These are phyloP conservation scores for Tricholoma sp. DNA, from an alignment of 768 basidiomycete species.

Conservation along the genomic window DNA sequence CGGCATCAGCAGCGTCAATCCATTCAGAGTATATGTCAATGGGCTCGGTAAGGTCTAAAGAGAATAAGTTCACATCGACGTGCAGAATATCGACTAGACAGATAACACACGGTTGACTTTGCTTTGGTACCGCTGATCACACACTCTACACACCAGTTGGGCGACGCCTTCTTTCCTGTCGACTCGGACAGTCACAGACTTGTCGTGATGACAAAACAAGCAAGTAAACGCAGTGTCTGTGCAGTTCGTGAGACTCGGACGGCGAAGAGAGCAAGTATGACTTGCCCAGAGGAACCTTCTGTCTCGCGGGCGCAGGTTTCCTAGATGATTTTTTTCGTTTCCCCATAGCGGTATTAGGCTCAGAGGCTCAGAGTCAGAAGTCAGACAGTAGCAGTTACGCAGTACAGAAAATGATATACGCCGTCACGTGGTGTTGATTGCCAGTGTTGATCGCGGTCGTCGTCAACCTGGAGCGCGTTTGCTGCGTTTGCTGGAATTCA, in stretches of 20 bases:
- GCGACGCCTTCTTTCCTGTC: constrained; percentile 85
- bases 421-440: constrained; percentile 29
- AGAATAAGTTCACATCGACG: not conserved
- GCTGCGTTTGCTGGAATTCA: not conserved
- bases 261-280: constrained; percentile 2
- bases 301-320: constrained; percentile 65
- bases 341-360: constrained; percentile 50
- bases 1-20: constrained; percentile 86
- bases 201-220: constrained; percentile 87
- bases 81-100: constrained; percentile 9
- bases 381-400: too few relatives aligned
- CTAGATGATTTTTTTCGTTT: constrained; percentile 89
- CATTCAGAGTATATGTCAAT: constrained; percentile 90
- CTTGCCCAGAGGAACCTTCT: constrained; percentile 71
- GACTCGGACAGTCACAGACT: constrained; percentile 78
- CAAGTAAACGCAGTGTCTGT: constrained; percentile 83
- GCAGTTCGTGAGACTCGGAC: not conserved
- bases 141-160: constrained; percentile 76
- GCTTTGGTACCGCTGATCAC: constrained; percentile 84
- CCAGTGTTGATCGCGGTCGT: constrained; percentile 12
- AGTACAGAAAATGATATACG: constrained; percentile 2
- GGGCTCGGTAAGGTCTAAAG: constrained; percentile 75
- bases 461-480: not conserved
- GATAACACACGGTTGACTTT: constrained; percentile 71
- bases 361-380: not conserved